Base-by-base conservation (phyloP, 768 basidiomycete species). In the Pleurotus tuber-regium region DNA sequence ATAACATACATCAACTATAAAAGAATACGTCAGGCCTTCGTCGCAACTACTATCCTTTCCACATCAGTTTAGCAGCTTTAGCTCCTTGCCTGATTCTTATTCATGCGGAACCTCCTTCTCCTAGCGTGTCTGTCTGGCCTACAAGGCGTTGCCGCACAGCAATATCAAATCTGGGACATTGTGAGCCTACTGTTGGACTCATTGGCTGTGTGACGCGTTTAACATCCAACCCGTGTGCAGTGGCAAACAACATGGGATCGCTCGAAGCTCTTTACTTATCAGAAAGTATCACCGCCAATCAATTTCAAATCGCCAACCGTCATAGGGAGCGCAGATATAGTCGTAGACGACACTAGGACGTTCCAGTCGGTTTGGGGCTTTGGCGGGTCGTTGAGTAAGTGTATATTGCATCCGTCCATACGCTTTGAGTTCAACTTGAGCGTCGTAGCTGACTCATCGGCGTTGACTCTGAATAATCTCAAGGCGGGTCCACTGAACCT, bases 341-440 rank as follows among this genome's bases (percentile, higher is more conserved):
- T 74, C 35, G 66, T 90, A 11, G 63, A 80, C 43, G 86, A 87
- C 61, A 65, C 64, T 2, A 56, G 67, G 2, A 63, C 74, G n/a
- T 82, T 78, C 63, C 88, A 89, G 66, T 66, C 72, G 1, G 80
- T 90, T 33, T 74, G 72, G 46, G 87, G 88, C 10, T 86, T 87
- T 58, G 87, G 87, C 0, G 84, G 75, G 7, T 59, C 81, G 0
- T 68, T 89, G 26, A 88, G 88, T 88, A 58, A 50, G 54, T 50
- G 41, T 9, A 3, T 10, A 10, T 39, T 43, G n/a, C 16, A 18
- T 38, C 26, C 31, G 2, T 4, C 35, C 5, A 12, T 18, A 2
- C 14, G 42, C 11, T 12, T 29, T 42, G 36, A 4, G 16, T 36
- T 2, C 33, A n/a, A 48, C 28, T 10, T 11, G 9, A 24, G 29